A percentile compares a stretch with the other conserved stretches of the same genome.
phyloP scores from a whole-genome alignment of 2,329 filamentous ascomycete genomes.

The Ceratocystis cacaofunesta region DNA sequence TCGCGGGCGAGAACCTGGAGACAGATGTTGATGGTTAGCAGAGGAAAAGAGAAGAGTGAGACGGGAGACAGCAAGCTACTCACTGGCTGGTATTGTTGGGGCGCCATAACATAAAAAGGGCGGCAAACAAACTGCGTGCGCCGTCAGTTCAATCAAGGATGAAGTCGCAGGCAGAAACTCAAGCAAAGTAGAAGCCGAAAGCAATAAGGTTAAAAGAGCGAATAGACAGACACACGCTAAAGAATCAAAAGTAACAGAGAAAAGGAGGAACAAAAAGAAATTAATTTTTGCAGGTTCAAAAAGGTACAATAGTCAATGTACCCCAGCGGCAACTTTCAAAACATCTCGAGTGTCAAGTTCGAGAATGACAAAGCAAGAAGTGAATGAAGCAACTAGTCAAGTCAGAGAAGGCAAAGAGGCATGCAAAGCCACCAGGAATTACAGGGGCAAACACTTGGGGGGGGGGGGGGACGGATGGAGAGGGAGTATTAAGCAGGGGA shows the following conservation, averaged over 20 bases:
- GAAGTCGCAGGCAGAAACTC: too few relatives aligned
- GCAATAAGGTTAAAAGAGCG: too few relatives aligned
- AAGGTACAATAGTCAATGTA: background rate
- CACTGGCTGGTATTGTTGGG: constrained; percentile 16
- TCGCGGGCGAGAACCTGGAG: constrained; percentile 43
- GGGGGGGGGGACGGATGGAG: background rate
- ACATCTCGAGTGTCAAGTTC: background rate
- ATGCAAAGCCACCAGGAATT: background rate
- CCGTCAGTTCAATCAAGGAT: background rate
- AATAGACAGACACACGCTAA: background rate
- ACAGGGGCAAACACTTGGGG: background rate
- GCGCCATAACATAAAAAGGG: constrained; percentile 3
- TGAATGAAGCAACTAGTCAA: background rate
- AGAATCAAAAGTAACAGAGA: constrained; percentile 3
- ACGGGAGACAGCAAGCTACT: background rate
- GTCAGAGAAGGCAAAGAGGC: background rate
- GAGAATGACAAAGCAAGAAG: background rate
- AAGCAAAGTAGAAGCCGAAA: too few relatives aligned
- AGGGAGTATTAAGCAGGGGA: background rate
- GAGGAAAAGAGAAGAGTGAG: background rate
- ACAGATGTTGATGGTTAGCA: constrained; percentile 2
- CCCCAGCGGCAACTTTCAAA: background rate
- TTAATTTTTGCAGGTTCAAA: background rate
- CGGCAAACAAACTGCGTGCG: too few relatives aligned
- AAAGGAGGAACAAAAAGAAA: background rate